Evolutionary conservation across 2,329 filamentous ascomycete genomes (phyloP).

Genomic region (Cladosporium sp.): DNA sequence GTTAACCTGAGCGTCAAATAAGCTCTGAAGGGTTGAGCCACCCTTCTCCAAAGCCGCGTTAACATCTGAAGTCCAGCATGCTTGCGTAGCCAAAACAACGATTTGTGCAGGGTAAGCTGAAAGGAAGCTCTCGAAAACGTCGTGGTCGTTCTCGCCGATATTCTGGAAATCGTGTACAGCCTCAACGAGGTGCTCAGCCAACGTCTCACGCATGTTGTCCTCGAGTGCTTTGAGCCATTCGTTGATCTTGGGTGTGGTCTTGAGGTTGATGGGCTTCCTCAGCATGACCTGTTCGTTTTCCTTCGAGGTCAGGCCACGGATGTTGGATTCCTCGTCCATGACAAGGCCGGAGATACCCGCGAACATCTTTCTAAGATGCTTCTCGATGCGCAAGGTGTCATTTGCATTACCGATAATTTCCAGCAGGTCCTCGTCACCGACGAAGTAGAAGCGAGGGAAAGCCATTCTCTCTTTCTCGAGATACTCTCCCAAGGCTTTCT

Average conservation of each 20-base stretch:
- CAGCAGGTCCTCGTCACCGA: conserved; percentile 94
- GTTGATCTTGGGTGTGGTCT: conserved; percentile 95
- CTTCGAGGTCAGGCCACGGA: conserved; percentile 90
- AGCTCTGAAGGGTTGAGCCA: conserved; percentile 61
- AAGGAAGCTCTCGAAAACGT: conserved; percentile 75
- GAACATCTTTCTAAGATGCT: conserved; percentile 99
- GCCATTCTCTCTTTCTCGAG: conserved; percentile 95
- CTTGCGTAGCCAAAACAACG: conserved; percentile 90
- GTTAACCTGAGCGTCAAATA: conserved; percentile 79
- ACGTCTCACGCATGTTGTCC: conserved; percentile 85
- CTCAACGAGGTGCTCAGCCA: conserved; percentile 85
- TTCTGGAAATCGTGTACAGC: conserved; percentile 76
- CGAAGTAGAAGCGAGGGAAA: conserved; percentile 98
- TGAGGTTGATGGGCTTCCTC: conserved; percentile 85
- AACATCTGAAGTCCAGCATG: conserved; percentile 86
- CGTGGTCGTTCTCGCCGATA: conserved; percentile 64
- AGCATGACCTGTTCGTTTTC: conserved; percentile 85
- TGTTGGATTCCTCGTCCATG: conserved; percentile 85
- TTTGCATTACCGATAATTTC: conserved; percentile 99
- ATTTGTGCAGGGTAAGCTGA: conserved; percentile 85
- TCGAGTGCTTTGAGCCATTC: conserved; percentile 97
- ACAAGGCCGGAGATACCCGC: conserved; percentile 86
- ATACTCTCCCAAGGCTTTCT: conserved; percentile 97
- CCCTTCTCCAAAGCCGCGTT: conserved; percentile 70
- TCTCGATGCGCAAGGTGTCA: conserved; percentile 90